phyloP scores from a whole-genome alignment of 1,284 basidiomycete species.

The Bondarzewia mesenterica region DNA sequence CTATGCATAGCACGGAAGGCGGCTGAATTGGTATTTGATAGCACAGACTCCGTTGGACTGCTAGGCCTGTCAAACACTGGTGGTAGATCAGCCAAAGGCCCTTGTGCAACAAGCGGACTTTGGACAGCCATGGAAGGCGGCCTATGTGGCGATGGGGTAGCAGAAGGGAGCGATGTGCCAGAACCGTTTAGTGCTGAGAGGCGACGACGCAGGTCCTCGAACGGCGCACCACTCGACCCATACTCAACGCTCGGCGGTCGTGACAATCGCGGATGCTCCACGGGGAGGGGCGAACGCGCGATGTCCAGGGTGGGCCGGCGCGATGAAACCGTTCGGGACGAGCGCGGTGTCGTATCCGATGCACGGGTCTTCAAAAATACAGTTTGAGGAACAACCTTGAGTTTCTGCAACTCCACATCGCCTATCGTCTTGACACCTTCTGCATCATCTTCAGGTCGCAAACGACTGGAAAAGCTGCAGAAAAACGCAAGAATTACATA shows the following conservation, averaged over 20 bases:
- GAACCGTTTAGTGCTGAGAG: slow-evolving; percentile 66
- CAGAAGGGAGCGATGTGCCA: slow-evolving; percentile 44
- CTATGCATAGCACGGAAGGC: slow-evolving; percentile 50
- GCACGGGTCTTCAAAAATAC: slow-evolving; percentile 76
- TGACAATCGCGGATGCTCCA: slow-evolving; percentile 38
- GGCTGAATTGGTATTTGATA: slow-evolving; percentile 60
- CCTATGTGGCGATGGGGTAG: slow-evolving; percentile 36
- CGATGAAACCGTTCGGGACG: slow-evolving; percentile 25
- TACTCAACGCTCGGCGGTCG: slow-evolving; percentile 39
- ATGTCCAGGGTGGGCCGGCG: slow-evolving; percentile 30
- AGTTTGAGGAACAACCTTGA: slow-evolving; percentile 90
- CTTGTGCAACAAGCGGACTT: slow-evolving; percentile 19
- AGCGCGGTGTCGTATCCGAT: slow-evolving; percentile 29
- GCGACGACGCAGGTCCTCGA: slow-evolving; percentile 68
- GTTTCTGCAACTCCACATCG: slow-evolving; percentile 70
- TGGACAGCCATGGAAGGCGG: slow-evolving; percentile 24
- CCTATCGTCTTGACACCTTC: slow-evolving; percentile 60
- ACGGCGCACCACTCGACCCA: slow-evolving; percentile 36
- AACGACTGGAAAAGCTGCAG: slow-evolving; percentile 53
- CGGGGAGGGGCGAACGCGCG: slow-evolving; percentile 29
- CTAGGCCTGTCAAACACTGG: slow-evolving; percentile 43
- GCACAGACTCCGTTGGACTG: slow-evolving; percentile 67
- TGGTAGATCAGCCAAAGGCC: slow-evolving; percentile 28
- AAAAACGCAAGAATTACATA: background rate
- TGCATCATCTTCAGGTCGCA: slow-evolving; percentile 51